Conservation (phyloP, 140 eudicot species). For the Erigeron philadelphicus region DNA sequence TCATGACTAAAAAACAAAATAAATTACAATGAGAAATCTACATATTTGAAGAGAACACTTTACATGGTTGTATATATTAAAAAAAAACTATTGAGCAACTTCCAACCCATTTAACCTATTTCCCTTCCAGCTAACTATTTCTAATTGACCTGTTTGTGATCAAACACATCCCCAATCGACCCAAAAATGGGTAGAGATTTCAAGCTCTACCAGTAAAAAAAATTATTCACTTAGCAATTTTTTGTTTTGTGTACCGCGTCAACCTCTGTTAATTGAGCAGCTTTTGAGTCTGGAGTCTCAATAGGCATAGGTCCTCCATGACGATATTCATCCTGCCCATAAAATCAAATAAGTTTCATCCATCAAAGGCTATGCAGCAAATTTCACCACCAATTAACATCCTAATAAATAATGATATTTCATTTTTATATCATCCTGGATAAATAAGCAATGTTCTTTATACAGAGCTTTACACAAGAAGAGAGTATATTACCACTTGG, state of each 20-base stretch:
- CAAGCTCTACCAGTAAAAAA: not conserved
- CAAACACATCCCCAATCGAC: not conserved
- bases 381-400: conserved; percentile 10
- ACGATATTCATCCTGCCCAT: conserved; percentile 46
- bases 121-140: not conserved
- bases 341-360: conserved; percentile 14
- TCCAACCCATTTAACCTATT: not conserved
- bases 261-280: conserved; percentile 27
- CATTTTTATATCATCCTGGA: conserved; percentile 1
- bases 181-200: not conserved
- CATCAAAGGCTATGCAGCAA: conserved; percentile 16
- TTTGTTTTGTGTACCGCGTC: not conserved
- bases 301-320: conserved; percentile 27
- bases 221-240: not conserved
- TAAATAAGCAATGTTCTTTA: not conserved
- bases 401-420: conserved; percentile 8
- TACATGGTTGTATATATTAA: not conserved
- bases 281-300: conserved; percentile 15
- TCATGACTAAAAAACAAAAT: not conserved
- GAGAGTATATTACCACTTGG: conserved; percentile 40
- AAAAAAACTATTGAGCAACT: not conserved
- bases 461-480: conserved; percentile 2
- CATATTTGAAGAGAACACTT: not conserved
- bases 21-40: not conserved
- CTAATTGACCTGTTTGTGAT: not conserved